These are phyloP conservation scores for Saccharata proteae DNA, from an alignment of 2,329 filamentous ascomycete species.

Conservation along the genomic window DNA sequence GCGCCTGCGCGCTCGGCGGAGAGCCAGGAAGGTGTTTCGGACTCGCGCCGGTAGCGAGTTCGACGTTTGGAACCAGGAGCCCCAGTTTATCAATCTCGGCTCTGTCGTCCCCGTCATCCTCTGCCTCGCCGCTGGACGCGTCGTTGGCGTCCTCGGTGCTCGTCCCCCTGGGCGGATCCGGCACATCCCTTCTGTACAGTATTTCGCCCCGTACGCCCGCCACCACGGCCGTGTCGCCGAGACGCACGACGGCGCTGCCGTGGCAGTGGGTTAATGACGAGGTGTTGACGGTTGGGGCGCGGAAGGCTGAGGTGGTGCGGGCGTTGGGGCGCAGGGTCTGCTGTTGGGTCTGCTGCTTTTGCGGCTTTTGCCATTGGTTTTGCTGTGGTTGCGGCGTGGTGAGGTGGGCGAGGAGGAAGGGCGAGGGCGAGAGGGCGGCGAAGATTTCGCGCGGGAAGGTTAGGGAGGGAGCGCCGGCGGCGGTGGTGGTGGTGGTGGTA, in stretches of 20 bases:
- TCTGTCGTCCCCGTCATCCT: conserved; percentile 12
- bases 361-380: not conserved
- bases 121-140: not conserved
- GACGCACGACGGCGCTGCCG: conserved; percentile 76
- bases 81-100: conserved; percentile 41
- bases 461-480: conserved; percentile 19
- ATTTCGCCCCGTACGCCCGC: conserved; percentile 86
- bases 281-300: conserved; percentile 64
- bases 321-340: conserved; percentile 68
- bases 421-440: conserved; percentile 77
- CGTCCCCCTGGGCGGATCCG: conserved; percentile 39
- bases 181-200: conserved; percentile 61
- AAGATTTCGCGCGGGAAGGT: conserved; percentile 58
- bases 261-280: conserved; percentile 80
- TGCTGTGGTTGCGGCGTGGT: conserved; percentile 34
- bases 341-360: conserved; percentile 32
- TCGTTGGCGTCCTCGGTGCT: conserved; percentile 9
- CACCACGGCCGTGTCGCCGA: conserved; percentile 87
- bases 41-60: conserved; percentile 80
- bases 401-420: conserved; percentile 83
- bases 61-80: conserved; percentile 84
- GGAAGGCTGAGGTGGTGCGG: conserved; percentile 56
- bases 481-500: too few relatives aligned
- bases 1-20: conserved; percentile 66
- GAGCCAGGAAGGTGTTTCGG: conserved; percentile 76